Base-by-base conservation (phyloP, 1,284 basidiomycete genomes). In the Naganishia sp. region DNA sequence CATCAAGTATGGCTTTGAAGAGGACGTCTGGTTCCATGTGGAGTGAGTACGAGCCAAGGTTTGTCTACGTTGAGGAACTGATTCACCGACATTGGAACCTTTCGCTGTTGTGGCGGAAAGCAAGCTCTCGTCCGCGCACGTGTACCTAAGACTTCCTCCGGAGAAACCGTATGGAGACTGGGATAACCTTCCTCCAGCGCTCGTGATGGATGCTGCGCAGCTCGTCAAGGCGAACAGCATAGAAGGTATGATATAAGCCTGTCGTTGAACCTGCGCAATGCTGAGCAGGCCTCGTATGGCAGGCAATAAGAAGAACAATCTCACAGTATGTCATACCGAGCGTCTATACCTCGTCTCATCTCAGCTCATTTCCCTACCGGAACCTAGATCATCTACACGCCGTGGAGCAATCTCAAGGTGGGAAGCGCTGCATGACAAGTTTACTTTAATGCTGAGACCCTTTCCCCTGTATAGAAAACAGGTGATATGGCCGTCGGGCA, bases 191-290 rank as follows among this genome's bases (percentile, higher is more conserved):
- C 94, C 95, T 0, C 84, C 89, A 61, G 81, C 85, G 0, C 81
- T 97, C 11, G 81, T 98, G 28, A 82, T 83, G 10, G 94, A 99
- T 76, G 91, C 91, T 70, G 90, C 92, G 0, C 95, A 99, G 78
- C 83, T 99, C 1, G 94, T 97, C 50, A 99, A 99, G 79, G 94
- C 95, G 0, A 98, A 98, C 74, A 94, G 91, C 3, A 99, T 99
- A 64, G 92, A 97, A 83, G 92, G 93, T 90, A 71, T 67, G 81
- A 72, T 57, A 21, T 42, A 62, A 25, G 46, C 35, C 35, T 39
- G 7, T 39, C 4, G 2, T 39, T 1, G 35, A 13, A 3, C 13
- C 35, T 2, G 13, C 35, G 13, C 35, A 56, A 32, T 42, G 13
- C 46, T 31, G 25, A 21, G 10, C 21, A 17, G 45, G 45, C 54